Conservation (phyloP, 805 yeast genomes). For the Candida caryicola region DNA sequence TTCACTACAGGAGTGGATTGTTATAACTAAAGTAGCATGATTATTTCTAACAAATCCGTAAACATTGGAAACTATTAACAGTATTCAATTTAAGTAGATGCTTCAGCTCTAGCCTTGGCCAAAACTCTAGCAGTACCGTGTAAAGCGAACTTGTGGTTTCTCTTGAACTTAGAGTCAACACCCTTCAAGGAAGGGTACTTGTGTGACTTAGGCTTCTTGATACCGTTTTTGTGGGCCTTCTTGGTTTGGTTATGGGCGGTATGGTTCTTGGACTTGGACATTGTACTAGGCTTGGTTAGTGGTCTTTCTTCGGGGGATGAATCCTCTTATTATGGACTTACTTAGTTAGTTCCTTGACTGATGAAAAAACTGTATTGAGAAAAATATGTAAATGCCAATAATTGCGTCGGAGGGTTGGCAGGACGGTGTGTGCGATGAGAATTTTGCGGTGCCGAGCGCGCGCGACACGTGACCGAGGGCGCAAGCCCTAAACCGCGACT, state of each 20-base stretch:
- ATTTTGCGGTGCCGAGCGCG: too few relatives aligned
- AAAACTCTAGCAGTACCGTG: constrained; percentile 96
- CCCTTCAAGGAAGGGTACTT: constrained; percentile 98
- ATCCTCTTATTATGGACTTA: too few relatives aligned
- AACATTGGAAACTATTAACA: constrained; percentile 8
- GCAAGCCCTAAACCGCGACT: too few relatives aligned
- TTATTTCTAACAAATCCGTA: constrained; percentile 2
- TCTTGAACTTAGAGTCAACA: constrained; percentile 98
- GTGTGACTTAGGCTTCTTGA: constrained; percentile 98
- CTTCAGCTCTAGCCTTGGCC: constrained; percentile 72
- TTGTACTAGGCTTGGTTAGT: constrained; percentile 45
- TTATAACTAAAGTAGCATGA: too few relatives aligned
- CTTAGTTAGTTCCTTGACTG: too few relatives aligned
- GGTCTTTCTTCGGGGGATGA: too few relatives aligned
- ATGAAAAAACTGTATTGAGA: too few relatives aligned
- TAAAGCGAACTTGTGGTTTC: constrained; percentile 99
- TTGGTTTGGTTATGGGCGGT: constrained; percentile 99
- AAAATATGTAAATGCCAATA: too few relatives aligned
- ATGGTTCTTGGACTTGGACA: constrained; percentile 99
- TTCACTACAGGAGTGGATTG: not conserved
- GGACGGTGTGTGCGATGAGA: too few relatives aligned
- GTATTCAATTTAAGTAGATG: constrained; percentile 29
- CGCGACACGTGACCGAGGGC: too few relatives aligned
- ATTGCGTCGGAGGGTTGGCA: too few relatives aligned
- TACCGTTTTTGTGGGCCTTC: constrained; percentile 99